phyloP scores from a whole-genome alignment of 345 rosid species.

The Triadica sebifera region DNA sequence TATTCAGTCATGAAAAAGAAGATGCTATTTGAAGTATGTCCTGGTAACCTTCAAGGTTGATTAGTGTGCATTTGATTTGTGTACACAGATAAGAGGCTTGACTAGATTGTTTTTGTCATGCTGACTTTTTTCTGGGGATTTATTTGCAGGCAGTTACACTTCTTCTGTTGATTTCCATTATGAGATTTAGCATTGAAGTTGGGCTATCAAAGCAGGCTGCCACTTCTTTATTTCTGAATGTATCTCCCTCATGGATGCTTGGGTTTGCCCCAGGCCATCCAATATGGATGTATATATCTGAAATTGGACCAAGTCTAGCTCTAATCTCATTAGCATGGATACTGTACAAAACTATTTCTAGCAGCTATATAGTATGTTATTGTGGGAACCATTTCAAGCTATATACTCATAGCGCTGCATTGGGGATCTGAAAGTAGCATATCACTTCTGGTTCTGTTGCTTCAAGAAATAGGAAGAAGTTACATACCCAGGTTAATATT shows the following conservation, averaged over 20 bases:
- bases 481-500: constrained; percentile 56
- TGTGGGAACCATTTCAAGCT: constrained; percentile 52
- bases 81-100: neutral
- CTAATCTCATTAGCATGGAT: constrained; percentile 45
- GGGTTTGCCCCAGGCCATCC: constrained; percentile 54
- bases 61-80: neutral
- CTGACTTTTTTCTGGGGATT: constrained; percentile 19
- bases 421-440: constrained; percentile 66
- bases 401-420: constrained; percentile 64
- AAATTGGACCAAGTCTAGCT: constrained; percentile 54
- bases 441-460: constrained; percentile 32
- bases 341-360: constrained; percentile 33
- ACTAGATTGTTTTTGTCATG: constrained; percentile 12
- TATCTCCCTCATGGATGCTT: constrained; percentile 70
- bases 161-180: constrained; percentile 55
- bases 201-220: constrained; percentile 95
- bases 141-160: constrained; percentile 61
- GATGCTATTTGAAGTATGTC: constrained; percentile 64
- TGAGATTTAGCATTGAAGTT: constrained; percentile 74
- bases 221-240: constrained; percentile 69
- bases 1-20: constrained; percentile 51
- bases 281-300: constrained; percentile 43
- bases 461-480: constrained; percentile 43
- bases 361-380: constrained; percentile 39
- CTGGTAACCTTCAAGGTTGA: constrained; percentile 7